Evolutionary conservation across 2,329 filamentous ascomycete genomes (phyloP), one percentile per base, ranked within the genome.

Genomic region (Xylaria sp.): DNA sequence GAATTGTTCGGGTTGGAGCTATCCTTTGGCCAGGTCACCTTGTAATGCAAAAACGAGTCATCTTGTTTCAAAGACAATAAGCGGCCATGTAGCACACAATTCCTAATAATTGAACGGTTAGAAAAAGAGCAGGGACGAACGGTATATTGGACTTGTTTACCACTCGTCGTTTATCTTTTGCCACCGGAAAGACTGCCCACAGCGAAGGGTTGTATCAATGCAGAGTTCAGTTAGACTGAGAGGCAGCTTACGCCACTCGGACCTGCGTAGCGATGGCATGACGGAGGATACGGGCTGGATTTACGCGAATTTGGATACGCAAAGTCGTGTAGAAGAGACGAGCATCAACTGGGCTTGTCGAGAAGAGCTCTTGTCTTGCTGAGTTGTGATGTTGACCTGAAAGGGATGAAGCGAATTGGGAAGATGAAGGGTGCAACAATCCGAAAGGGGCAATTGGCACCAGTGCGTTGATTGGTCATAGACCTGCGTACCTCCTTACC

Each of bases 141-240:
- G 12, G n/a, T 4, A 31, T 14, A 42, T 7, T 46, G 23, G 15
- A 38, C 56, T 23, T 38, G 72, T 75, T 67, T 71, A 91, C 95
- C 95, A 99, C 82, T 94, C 90, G 75, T 94, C 88, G 45, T 88
- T 85, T 51, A 92, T 87, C 74, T 94, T 93, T 65, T 89, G 90
- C 95, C 95, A 99, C 80, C 94, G 89, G 71, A 99, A 99, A 0
- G 94, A 97, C 76, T 99, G 95, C 3, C 95, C 95, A 75, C 95
- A 99, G 65, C 94, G 89, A 35, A 99, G 81, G 0, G 93, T 97
- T 0, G 94, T 99, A 71, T 97, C 92, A 68, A 99, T 93, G 75
- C 92, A 97, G 3, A 99, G 85, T 75, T 99, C 95, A 3, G 89
- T 86, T 35, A 97, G 79, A 64, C 84, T 91, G 42, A 97, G 81